Base-by-base conservation (phyloP, 768 basidiomycete species). In the Phaffia tasmanica region DNA sequence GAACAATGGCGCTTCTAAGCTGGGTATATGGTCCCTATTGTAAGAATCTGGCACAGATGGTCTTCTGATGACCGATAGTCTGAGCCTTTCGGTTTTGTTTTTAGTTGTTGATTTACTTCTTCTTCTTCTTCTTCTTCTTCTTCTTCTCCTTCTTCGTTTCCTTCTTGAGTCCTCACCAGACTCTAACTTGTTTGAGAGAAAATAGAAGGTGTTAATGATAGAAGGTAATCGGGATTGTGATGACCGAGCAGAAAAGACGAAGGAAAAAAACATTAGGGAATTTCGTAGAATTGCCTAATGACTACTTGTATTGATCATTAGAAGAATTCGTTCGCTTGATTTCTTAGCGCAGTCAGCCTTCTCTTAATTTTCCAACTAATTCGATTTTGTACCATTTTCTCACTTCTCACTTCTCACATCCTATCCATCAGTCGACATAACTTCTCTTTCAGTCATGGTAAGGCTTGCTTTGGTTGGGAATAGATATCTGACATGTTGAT, bases 311-410 rank as follows among this genome's bases (percentile, higher is more conserved):
- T 75, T 87, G 65, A 88, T 91, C 75, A 85, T 87, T 91, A 72
- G 88, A 92, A 74, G 75, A 84, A 8, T 77, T 89, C 32, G 85
- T 89, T 80, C 86, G 85, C 68, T 79, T 93, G 50, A 85, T 89
- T 63, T 66, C 71, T 71, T 63, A 74, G 35, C 35, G 35, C 35
- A 42, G 35, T 42, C 35, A 11, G 35, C 35, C 35, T 42, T 11
- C 35, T 42, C 35, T 42, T 4, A 42, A 42, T 5, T 42, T 42
- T 42, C 35, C 11, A 11, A 42, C 35, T 42, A 73, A 59, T 70
- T 73, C 55, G 70, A 70, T 25, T 70, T 72, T 11, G 35, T 11
- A 67, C 70, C 6, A 29, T 70, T 42, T 11, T 11, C 11, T 42
- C 35, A 4, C 35, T 42, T 11, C 35, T 11, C 11, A 42, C 35